These are phyloP conservation scores for Prunella vulgaris DNA, from an alignment of 257 asterid genomes.

Conservation along the genomic window DNA sequence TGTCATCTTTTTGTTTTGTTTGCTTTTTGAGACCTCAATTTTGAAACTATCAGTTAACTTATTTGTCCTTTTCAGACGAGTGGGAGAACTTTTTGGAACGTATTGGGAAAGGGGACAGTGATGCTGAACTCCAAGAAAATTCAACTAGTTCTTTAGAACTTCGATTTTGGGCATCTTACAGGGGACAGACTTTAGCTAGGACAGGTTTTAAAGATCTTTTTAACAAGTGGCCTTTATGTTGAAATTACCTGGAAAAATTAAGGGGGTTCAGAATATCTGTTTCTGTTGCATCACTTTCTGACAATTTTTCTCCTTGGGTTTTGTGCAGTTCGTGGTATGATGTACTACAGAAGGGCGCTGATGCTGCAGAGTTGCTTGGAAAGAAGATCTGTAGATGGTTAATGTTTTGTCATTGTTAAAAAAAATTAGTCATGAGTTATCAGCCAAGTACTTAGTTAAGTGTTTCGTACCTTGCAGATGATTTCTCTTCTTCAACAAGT, in stretches of 20 bases:
- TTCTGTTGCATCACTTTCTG: background rate
- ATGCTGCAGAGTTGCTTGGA: constrained; percentile 94
- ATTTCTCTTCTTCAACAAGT: constrained; percentile 45
- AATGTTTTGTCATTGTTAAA: constrained; percentile 7
- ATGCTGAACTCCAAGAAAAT: constrained; percentile 78
- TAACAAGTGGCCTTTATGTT: constrained; percentile 5
- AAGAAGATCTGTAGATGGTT: constrained; percentile 80
- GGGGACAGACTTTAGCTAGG: constrained; percentile 97
- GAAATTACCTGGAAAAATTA: background rate
- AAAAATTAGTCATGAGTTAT: constrained; percentile 7
- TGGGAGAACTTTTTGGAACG: constrained; percentile 98
- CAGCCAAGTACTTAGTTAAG: constrained; percentile 18
- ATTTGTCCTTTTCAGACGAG: constrained; percentile 50
- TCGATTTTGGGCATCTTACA: constrained; percentile 97
- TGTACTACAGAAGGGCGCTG: constrained; percentile 96
- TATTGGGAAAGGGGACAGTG: constrained; percentile 61
- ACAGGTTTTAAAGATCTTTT: constrained; percentile 52
- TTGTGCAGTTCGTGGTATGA: constrained; percentile 92
- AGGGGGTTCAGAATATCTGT: background rate
- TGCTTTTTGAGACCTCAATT: background rate
- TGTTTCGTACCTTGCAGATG: constrained; percentile 41
- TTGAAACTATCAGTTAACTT: background rate
- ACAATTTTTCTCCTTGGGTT: constrained; percentile 19
- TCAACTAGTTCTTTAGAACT: constrained; percentile 77
- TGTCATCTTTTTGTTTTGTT: background rate